phyloP scores from a whole-genome alignment of 192 early-diverging fungal genomes.

The Coemansia biformis region DNA sequence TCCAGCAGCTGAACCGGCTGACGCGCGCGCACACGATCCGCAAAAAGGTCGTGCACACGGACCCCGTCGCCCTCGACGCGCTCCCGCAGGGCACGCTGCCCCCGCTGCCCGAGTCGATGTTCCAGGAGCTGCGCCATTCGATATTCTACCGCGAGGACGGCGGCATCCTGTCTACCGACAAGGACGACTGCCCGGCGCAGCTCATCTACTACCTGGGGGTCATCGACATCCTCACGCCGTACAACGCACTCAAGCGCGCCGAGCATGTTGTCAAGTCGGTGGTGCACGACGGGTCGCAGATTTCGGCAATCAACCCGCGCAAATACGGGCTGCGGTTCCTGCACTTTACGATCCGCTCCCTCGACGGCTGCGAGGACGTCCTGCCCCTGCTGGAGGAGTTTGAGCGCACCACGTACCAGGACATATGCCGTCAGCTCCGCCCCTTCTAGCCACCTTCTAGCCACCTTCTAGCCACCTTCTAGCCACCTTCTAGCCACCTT shows the following conservation, averaged over 20 bases:
- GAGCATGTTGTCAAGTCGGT: slow-evolving; percentile 89
- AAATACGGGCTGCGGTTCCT: slow-evolving; percentile 88
- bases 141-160: slow-evolving; percentile 90
- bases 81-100: slow-evolving; percentile 32
- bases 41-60: slow-evolving; percentile 49
- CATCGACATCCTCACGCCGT: slow-evolving; percentile 97
- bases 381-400: slow-evolving; percentile 41
- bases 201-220: slow-evolving; percentile 93
- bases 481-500: no score
- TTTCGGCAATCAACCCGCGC: slow-evolving; percentile 80
- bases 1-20: slow-evolving; percentile 41
- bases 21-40: slow-evolving; percentile 51
- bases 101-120: slow-evolving; percentile 51
- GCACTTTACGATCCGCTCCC: slow-evolving; percentile 74
- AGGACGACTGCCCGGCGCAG: slow-evolving; percentile 59
- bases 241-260: slow-evolving; percentile 78
- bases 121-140: slow-evolving; percentile 57
- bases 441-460: slow-evolving; percentile 11
- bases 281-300: slow-evolving; percentile 66
- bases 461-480: no score
- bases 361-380: slow-evolving; percentile 55
- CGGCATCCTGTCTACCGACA: slow-evolving; percentile 76
- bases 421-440: slow-evolving; percentile 42
- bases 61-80: slow-evolving; percentile 47
- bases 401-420: slow-evolving; percentile 45